A percentile compares a stretch with the other conserved stretches of the same genome.
These are phyloP conservation scores for Kwoniella heveanensis DNA, from an alignment of 768 basidiomycete genomes.

Conservation along the genomic window DNA sequence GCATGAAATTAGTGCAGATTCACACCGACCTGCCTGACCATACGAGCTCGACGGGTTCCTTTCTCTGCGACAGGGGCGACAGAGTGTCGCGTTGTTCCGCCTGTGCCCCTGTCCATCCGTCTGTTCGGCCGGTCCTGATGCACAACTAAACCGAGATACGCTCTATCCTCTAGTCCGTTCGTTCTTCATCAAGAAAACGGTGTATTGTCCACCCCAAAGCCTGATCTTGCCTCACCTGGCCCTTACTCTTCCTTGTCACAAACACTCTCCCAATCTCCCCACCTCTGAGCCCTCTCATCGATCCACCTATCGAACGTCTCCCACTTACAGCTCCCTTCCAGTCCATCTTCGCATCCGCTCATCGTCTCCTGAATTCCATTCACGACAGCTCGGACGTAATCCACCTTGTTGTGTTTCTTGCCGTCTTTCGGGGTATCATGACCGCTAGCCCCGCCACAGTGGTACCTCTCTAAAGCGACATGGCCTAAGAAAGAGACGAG, in stretches of 20 bases:
- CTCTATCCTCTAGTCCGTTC: too few species aligned
- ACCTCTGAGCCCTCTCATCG: slow-evolving; percentile 39
- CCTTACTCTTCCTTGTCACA: slow-evolving; percentile 32
- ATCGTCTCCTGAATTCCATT: slow-evolving; percentile 56
- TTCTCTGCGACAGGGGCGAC: too few species aligned
- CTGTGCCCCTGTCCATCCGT: too few species aligned
- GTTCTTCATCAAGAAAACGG: too few species aligned
- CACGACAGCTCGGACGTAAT: slow-evolving; percentile 56
- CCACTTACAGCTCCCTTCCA: slow-evolving; percentile 52
- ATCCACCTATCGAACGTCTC: slow-evolving; percentile 47
- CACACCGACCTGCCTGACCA: too few species aligned
- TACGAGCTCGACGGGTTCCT: too few species aligned
- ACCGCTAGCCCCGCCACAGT: slow-evolving; percentile 4
- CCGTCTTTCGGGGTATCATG: neutral
- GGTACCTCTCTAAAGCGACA: slow-evolving; percentile 57
- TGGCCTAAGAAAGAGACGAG: slow-evolving; percentile 58
- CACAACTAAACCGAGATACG: too few species aligned
- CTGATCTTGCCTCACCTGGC: neutral
- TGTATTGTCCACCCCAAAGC: too few species aligned
- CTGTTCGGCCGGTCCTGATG: too few species aligned
- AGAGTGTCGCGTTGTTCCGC: too few species aligned
- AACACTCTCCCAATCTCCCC: slow-evolving; percentile 47
- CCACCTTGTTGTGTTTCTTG: slow-evolving; percentile 20
- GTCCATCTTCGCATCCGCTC: slow-evolving; percentile 54
- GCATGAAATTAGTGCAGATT: too few species aligned